A percentile compares a stretch with the other conserved stretches of the same genome.
phyloP scores from a whole-genome alignment of 805 yeast genomes.

The Lipomyces mesembrius region DNA sequence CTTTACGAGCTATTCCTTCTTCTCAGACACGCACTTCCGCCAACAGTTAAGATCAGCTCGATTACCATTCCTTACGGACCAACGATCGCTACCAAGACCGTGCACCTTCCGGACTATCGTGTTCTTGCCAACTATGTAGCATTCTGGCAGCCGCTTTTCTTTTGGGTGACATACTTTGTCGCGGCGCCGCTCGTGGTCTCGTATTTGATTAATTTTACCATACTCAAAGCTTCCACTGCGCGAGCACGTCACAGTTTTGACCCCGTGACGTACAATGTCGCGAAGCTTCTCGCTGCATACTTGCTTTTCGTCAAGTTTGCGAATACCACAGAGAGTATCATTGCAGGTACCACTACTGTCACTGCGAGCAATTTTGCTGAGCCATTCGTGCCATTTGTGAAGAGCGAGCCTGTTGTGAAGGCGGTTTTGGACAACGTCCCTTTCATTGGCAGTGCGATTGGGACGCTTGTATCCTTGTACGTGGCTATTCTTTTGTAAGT shows the following conservation, averaged over 20 bases:
- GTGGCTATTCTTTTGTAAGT: constrained; percentile 27
- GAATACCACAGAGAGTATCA: constrained; percentile 13
- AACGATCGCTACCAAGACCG: not conserved
- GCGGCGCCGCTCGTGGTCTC: constrained; percentile 43
- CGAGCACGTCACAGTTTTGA: constrained; percentile 33
- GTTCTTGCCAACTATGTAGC: constrained; percentile 20
- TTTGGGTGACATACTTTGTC: constrained; percentile 40
- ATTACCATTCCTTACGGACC: constrained; percentile 14
- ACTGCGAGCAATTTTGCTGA: constrained; percentile 12
- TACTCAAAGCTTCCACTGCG: constrained; percentile 23
- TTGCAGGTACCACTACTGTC: constrained; percentile 12
- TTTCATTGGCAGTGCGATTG: constrained; percentile 23
- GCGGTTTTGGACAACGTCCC: constrained; percentile 27
- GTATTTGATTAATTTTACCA: constrained; percentile 46
- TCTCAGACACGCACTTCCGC: constrained; percentile 16
- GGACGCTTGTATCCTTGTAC: constrained; percentile 27
- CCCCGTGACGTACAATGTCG: constrained; percentile 35
- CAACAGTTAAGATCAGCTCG: constrained; percentile 3
- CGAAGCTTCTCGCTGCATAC: constrained; percentile 45
- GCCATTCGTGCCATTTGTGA: constrained; percentile 50
- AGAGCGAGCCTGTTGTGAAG: constrained; percentile 47
- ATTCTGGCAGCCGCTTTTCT: constrained; percentile 42
- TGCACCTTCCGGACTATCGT: constrained; percentile 31
- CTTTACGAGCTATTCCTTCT: constrained; percentile 19
- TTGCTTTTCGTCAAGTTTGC: constrained; percentile 50